phyloP scores from a whole-genome alignment of 441 rosid genomes.

The Macaranga tanarius region DNA sequence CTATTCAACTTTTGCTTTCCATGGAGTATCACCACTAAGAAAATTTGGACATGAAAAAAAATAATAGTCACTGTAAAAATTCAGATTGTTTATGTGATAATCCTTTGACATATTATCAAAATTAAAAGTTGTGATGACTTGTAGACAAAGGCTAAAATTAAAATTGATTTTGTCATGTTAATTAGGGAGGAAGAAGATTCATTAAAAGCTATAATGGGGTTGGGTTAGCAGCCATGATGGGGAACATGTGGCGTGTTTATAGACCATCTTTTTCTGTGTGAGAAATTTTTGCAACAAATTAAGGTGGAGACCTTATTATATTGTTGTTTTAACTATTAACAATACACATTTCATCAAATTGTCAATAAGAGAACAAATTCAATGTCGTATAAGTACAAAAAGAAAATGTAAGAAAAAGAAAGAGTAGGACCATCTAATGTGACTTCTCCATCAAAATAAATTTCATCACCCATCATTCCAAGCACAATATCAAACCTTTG shows the following conservation, averaged over 20 bases:
- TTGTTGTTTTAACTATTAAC: background rate
- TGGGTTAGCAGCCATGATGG: conserved; percentile 20
- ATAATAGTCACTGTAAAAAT: too few species aligned
- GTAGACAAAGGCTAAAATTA: background rate
- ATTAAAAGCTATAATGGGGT: conserved; percentile 8
- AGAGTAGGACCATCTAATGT: background rate
- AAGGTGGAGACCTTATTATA: conserved; percentile 2
- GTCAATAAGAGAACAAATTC: conserved; percentile 17
- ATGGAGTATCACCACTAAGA: background rate
- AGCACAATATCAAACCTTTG: background rate
- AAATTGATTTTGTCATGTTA: background rate
- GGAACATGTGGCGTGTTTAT: conserved; percentile 22
- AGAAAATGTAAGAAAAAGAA: conserved; percentile 2
- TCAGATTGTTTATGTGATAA: too few species aligned
- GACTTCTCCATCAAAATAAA: background rate
- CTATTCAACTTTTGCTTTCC: background rate
- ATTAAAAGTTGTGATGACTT: background rate
- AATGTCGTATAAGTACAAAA: conserved; percentile 21
- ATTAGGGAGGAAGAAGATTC: background rate
- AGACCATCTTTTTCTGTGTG: background rate
- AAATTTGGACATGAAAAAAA: too few species aligned
- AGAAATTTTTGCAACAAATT: conserved; percentile 12
- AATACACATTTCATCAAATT: background rate
- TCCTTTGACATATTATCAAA: background rate
- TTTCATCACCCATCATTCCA: conserved; percentile 25